Base-by-base conservation (phyloP, 2,329 filamentous ascomycete genomes). In the Talaromyces sp. region DNA sequence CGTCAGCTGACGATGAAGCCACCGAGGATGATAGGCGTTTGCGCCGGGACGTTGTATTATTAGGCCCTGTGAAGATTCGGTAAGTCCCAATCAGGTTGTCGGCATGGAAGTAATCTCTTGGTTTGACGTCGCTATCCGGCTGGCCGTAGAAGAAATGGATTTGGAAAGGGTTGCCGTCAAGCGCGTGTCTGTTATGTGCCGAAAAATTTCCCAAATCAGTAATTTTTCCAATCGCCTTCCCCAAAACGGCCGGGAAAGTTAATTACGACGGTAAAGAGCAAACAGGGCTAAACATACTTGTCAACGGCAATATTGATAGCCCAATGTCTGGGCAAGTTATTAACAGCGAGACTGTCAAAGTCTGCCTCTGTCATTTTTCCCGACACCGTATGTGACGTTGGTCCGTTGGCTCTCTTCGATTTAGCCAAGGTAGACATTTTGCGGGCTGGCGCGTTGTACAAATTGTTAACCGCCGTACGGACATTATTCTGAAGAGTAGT, bases 111-210 rank as follows among this genome's bases (percentile, higher is more conserved):
- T 85, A 76, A 3, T 68, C 65, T 0, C 81, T 76, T 1, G 79
- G 75, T 2, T 79, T 70, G 0, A 58, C 32, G 10, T 52, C 31
- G n/a, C 14, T 26, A 17, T 32, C 51, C 3, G 56, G 56, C 17
- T 50, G n/a, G 19, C 86, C 89, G 1, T 91, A 70, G 73, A 92
- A 93, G 61, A 93, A 77, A 69, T 88, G 84, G 21, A 93, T 77
- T 58, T 79, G 80, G 67, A 88, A 90, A 0, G 87, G 84, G 1
- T 81, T 83, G 11, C 82, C 78, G n/a, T 56, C 32, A 9, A 89
- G 72, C 2, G 84, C 84, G 60, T 64, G 51, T 53, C 62, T 64
- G 31, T 35, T 38, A 32, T 10, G 46, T 19, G 49, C 21, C 38
- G 32, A 32, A 29, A 54, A 51, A 55, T 41, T 21, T 55, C 51